Base-by-base conservation (phyloP, 2,329 filamentous ascomycete species). In the Berkeleyomyces basicola region DNA sequence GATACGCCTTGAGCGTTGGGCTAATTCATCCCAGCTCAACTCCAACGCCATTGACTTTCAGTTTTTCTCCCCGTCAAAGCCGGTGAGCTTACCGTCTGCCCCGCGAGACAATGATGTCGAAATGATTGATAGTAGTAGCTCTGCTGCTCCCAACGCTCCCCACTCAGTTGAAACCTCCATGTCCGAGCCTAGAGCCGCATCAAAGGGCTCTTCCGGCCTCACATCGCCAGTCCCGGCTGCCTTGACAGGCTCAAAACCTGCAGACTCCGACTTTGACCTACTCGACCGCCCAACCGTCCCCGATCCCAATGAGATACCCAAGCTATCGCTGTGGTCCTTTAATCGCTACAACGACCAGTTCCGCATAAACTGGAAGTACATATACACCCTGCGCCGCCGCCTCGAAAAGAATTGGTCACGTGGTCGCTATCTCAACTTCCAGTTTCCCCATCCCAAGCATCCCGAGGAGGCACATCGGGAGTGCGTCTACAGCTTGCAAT, bases 401-500 rank as follows among this genome's bases (percentile, higher is more conserved):
- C 76, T 99, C 11, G 93, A 99, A 74, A 83, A 86, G 6, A 97
- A 99, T 71, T 99, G 93, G 93, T 84, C 89, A 64, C 80, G 84
- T 23, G 91, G 88, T 3, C 86, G 84, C 64, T 96, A 82, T 71
- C 83, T 79, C 2, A 95, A 91, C 66, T 97, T 97, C 69, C 90
- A 95, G 71, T 80, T 99, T 0, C 93, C 93, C 0, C 90, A 96
- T 69, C 90, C 90, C 0, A 79, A 83, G 44, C 79, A 90, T 68
- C 83, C 84, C 0, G 80, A 88, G 40, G 92, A 97, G 71, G 89
- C 88, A 0, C 93, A 99, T 70, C 80, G 79, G 23, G 92, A 97
- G 70, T 97, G 91, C 71, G 90, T 99, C 10, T 99, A 99, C 73
- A 92, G 89, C 1, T 84, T 99, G 61, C 92, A 99, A 71, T 95